Base-by-base conservation (phyloP, 2,329 filamentous ascomycete genomes). In the Exophiala alcalophila region DNA sequence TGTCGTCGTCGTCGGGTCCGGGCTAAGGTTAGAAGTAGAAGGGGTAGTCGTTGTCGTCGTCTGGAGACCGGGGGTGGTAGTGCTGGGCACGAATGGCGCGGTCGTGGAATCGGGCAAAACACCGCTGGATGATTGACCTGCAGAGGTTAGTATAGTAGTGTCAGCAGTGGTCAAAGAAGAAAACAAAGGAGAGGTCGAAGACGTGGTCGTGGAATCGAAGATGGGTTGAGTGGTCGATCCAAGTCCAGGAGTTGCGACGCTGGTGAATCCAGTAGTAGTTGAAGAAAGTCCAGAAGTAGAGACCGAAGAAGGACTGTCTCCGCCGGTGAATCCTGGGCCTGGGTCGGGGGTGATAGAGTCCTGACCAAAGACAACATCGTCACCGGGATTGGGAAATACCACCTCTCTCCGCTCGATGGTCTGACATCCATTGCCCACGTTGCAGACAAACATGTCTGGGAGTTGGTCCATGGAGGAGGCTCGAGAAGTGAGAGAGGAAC, bases 371-470 rank as follows among this genome's bases (percentile, higher is more conserved):
- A 60, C 64, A 30, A 80, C 72, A 42, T 77, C 72, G 1, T 69
- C 63, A 34, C 84, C 85, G 5, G 83, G 81, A 39, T 79, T 62
- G 26, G 85, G 84, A 67, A 83, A 88, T 54, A 71, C 59, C 24
- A 84, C 70, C 46, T 84, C 78, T 31, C 70, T 60, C 25, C 70
- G 67, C 57, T 81, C 78, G 5, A 63, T 61, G 24, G 80, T 84
- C 28, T 61, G 68, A 66, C 83, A 87, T 34, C 66, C 70, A 39
- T 77, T 75, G 32, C 61, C 61, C 36, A 86, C 65, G 61, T 89
- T 89, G 65, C 82, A 84, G 38, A 83, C 73, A 60, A 87, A 89
- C 63, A 89, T 76, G 32, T 72, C 64, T 1, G 86, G 85, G 1
- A 84, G 78, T 29, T 63, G 61, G 44, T 68, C 66, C 61, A 86